These are phyloP conservation scores for Phytophthora kernoviae DNA, from an alignment of 352 stramenopile genomes.

Conservation along the genomic window DNA sequence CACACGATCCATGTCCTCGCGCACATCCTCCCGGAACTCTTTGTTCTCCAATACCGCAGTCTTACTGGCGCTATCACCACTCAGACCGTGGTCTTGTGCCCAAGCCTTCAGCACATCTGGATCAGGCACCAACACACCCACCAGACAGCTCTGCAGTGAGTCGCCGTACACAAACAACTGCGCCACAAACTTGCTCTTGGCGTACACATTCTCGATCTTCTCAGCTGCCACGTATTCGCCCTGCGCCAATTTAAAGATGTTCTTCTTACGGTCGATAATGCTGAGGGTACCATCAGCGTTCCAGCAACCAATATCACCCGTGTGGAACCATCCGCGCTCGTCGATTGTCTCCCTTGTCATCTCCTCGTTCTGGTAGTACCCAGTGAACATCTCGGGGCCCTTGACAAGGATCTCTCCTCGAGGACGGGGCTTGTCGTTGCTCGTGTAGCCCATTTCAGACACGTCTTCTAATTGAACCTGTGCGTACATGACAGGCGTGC, in stretches of 20 bases:
- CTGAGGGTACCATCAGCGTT: slow-evolving; percentile 90
- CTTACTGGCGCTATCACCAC: slow-evolving; percentile 26
- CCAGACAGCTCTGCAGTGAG: slow-evolving; percentile 90
- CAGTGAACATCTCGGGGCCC: slow-evolving; percentile 80
- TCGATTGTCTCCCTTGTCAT: slow-evolving; percentile 92
- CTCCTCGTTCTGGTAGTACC: slow-evolving; percentile 93
- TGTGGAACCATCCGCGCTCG: slow-evolving; percentile 93
- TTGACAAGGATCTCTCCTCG: slow-evolving; percentile 56
- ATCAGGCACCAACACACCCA: slow-evolving; percentile 91
- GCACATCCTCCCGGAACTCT: slow-evolving; percentile 48
- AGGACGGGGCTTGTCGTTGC: slow-evolving; percentile 54
- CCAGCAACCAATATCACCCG: slow-evolving; percentile 93
- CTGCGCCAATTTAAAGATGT: slow-evolving; percentile 91
- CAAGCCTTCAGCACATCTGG: slow-evolving; percentile 40
- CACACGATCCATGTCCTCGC: slow-evolving; percentile 33
- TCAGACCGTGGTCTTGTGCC: slow-evolving; percentile 33
- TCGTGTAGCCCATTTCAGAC: slow-evolving; percentile 95
- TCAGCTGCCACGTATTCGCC: slow-evolving; percentile 96
- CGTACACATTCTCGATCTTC: slow-evolving; percentile 95
- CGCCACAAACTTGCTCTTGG: slow-evolving; percentile 87
- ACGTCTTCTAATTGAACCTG: slow-evolving; percentile 94
- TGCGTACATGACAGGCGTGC: slow-evolving; percentile 71
- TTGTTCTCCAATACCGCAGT: slow-evolving; percentile 37
- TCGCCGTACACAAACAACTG: slow-evolving; percentile 96
- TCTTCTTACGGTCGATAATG: slow-evolving; percentile 90